Evolutionary conservation across 495 filamentous ascomycete genomes (phyloP).

Genomic region (Lasiosphaeriaceae sp.): DNA sequence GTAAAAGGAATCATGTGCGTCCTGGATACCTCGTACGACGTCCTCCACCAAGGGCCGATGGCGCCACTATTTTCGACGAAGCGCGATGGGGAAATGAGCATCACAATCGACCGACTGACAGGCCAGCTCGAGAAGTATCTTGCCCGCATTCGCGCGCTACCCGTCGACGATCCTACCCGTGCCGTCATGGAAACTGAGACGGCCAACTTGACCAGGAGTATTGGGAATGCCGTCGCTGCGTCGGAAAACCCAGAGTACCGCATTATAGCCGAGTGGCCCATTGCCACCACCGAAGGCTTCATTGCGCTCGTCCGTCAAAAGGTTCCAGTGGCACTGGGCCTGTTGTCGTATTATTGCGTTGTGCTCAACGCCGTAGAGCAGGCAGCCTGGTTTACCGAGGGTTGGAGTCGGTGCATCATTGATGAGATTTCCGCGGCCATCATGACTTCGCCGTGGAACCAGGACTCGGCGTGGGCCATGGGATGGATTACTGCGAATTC

Average conservation of each 20-base stretch:
- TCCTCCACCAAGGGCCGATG: slow-evolving; percentile 17
- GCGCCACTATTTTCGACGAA: slow-evolving; percentile 6
- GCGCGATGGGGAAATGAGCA: neutral
- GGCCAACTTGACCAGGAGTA: slow-evolving; percentile 1
- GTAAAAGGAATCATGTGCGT: slow-evolving; percentile 24
- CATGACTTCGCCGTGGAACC: slow-evolving; percentile 17
- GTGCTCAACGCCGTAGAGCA: slow-evolving; percentile 20
- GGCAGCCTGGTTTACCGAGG: slow-evolving; percentile 24
- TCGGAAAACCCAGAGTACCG: slow-evolving; percentile 17
- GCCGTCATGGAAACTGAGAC: slow-evolving; percentile 12
- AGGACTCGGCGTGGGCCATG: slow-evolving; percentile 19
- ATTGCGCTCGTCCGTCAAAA: slow-evolving; percentile 17
- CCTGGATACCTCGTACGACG: slow-evolving; percentile 10
- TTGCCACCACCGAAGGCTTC: slow-evolving; percentile 16
- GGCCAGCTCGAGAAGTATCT: slow-evolving; percentile 9
- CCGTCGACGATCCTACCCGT: slow-evolving; percentile 1
- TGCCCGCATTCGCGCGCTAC: neutral
- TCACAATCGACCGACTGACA: slow-evolving; percentile 7
- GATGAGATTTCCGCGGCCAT: slow-evolving; percentile 15
- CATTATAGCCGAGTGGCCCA: slow-evolving; percentile 23
- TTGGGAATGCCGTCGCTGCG: slow-evolving; percentile 1
- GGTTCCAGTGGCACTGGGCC: slow-evolving; percentile 20
- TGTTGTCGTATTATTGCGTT: slow-evolving; percentile 26
- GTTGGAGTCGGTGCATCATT: slow-evolving; percentile 20
- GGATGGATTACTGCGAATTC: slow-evolving; percentile 11